phyloP scores from a whole-genome alignment of 2,329 filamentous ascomycete genomes.

The Fusarium abutilonis region DNA sequence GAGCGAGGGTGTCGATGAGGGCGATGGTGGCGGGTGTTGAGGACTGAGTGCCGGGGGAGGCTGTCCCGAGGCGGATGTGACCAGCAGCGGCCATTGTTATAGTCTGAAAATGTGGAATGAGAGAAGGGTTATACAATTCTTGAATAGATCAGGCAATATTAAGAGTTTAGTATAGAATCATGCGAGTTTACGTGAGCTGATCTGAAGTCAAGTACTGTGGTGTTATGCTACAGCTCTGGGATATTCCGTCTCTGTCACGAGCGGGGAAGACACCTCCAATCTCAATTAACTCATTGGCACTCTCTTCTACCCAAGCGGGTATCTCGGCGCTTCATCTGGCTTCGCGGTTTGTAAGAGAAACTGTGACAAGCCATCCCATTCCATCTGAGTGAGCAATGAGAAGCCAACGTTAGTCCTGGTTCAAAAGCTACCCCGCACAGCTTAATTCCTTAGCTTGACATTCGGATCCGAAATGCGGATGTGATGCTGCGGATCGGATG shows the following conservation, averaged over 20 bases:
- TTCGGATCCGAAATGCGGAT: conserved; percentile 12
- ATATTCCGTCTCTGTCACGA: neutral
- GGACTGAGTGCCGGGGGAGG: conserved; percentile 62
- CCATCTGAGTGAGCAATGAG: conserved; percentile 11
- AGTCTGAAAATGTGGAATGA: neutral
- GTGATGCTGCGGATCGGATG: no score
- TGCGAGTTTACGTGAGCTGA: conserved; percentile 4
- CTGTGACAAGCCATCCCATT: neutral
- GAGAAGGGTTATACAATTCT: neutral
- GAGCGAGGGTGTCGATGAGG: conserved; percentile 71
- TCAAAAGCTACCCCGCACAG: conserved; percentile 28
- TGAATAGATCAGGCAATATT: neutral
- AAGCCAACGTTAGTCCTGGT: conserved; percentile 12
- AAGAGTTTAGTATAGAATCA: conserved; percentile 1
- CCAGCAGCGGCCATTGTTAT: conserved; percentile 32
- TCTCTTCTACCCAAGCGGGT: neutral
- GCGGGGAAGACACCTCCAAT: conserved; percentile 21
- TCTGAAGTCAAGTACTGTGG: neutral
- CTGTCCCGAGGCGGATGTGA: conserved; percentile 63
- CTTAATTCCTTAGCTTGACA: neutral
- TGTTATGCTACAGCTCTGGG: conserved; percentile 12
- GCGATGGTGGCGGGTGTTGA: conserved; percentile 69
- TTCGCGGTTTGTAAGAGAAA: conserved; percentile 9
- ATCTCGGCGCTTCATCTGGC: conserved; percentile 14
- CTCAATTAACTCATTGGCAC: conserved; percentile 2